Conservation (phyloP, 345 rosid species). For the Acer yangbiense region DNA sequence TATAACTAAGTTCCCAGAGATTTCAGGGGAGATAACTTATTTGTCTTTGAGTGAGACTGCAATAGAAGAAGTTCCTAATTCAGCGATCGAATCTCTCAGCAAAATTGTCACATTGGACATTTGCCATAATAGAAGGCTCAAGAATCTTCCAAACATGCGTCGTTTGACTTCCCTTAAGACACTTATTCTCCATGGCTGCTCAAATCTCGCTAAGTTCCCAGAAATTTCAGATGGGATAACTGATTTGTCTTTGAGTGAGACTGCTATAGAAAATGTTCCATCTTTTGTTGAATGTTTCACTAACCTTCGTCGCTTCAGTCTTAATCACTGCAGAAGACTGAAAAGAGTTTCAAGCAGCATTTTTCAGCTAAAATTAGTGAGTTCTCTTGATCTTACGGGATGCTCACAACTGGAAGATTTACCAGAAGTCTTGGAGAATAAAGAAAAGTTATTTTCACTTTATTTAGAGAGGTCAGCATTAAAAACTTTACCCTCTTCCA, state of each 20-base stretch:
- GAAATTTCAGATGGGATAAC: no score
- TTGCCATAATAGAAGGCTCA: no score
- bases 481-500: slow-evolving; percentile 13
- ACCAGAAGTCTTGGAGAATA: slow-evolving; percentile 1
- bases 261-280: slow-evolving; percentile 14
- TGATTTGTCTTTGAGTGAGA: background rate
- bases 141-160: no score
- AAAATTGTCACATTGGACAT: no score
- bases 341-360: no score
- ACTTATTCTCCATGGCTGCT: no score
- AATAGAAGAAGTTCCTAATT: no score
- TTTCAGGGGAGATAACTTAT: background rate
- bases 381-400: background rate
- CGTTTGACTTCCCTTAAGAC: no score
- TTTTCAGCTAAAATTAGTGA: background rate
- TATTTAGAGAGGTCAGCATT: background rate
- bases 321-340: background rate
- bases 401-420: slow-evolving; percentile 1
- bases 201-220: no score
- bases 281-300: background rate
- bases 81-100: no score
- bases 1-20: slow-evolving; percentile 14
- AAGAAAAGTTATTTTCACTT: slow-evolving; percentile 2
- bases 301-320: background rate
- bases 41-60: background rate